These are phyloP conservation scores for Silene coronaria DNA, from an alignment of 179 eudicot genomes.

Conservation along the genomic window DNA sequence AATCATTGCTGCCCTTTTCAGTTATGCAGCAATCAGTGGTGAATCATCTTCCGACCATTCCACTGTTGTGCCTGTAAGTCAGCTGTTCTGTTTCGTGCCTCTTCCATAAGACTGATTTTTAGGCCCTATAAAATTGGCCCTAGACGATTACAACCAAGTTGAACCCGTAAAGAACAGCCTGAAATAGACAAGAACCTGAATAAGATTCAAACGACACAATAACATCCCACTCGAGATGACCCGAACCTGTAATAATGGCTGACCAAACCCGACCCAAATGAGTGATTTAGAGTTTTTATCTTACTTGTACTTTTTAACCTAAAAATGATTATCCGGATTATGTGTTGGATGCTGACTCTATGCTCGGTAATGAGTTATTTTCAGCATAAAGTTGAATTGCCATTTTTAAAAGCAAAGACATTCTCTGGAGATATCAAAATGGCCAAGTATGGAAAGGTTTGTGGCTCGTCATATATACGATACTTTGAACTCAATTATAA, in stretches of 20 bases:
- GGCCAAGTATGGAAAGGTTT: constrained; percentile 76
- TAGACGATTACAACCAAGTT: not conserved
- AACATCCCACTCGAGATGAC: not conserved
- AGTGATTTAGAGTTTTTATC: not conserved
- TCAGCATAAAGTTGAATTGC: constrained; percentile 57
- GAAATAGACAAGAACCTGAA: not conserved
- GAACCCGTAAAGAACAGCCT: not conserved
- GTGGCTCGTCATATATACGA: constrained; percentile 8
- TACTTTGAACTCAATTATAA: not conserved
- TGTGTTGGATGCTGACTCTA: constrained; percentile 13
- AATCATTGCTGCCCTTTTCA: constrained; percentile 28
- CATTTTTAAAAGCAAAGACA: constrained; percentile 48
- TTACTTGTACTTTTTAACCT: not conserved
- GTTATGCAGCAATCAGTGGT: constrained; percentile 87
- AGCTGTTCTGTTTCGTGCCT: not conserved
- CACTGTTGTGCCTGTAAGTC: constrained; percentile 19
- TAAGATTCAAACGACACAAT: not conserved
- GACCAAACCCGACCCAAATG: not conserved
- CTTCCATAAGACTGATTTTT: not conserved
- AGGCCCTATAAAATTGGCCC: not conserved
- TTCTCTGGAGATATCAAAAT: constrained; percentile 43
- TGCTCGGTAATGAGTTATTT: constrained; percentile 10
- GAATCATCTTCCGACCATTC: constrained; percentile 30
- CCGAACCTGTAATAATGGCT: not conserved
- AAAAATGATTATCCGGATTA: not conserved